Base-by-base conservation (phyloP, 192 early-diverging fungal species). In the Podila horticola region DNA sequence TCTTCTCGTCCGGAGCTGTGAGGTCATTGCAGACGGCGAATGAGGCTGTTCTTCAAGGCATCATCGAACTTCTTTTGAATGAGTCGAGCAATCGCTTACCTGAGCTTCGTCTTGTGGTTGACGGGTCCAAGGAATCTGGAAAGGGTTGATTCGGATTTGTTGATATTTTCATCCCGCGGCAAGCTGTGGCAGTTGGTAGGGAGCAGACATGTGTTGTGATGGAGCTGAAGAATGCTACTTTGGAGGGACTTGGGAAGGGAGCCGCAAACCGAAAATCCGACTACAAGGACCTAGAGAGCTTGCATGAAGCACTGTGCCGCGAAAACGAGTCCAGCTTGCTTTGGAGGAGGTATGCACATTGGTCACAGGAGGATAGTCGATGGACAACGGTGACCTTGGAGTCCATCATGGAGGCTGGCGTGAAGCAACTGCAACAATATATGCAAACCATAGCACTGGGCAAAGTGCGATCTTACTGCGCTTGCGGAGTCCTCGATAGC, bases 41-140 rank as follows among this genome's bases (percentile, higher is more conserved):
- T 72, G 69, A 75, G 58, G 4, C 64, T 58, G 67, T 83, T 31
- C 73, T 83, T 64, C 81, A 83, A 66, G 72, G 67, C 20, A 38
- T 75, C 65, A 64, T 74, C 55, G 81, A 74, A 71, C 58, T 82
- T 24, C 61, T 82, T 57, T 66, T 69, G 34, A 57, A 74, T 65
- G 64, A 74, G 58, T 57, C 71, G 24, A 69, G 45, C 50, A 69
- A 71, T 82, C 68, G 58, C 24, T 62, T 82, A 55, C 63, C 79
- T 49, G 72, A 82, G 67, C 72, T 82, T 70, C 58, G 67, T 55
- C 81, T 82, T 57, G 64, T 82, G 20, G 58, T 82, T 74, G 81
- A 82, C 59, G 72, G 68, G 49, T 70, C 51, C 38, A 82, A 74
- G 72, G 63, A 59, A 30, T 12, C 22, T 58, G 72, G 79, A 64